Percentiles rank a stretch among this genome's conserved stretches.
phyloP scores from a whole-genome alignment of 805 yeast genomes.

The Isabelozyma gotoi region DNA sequence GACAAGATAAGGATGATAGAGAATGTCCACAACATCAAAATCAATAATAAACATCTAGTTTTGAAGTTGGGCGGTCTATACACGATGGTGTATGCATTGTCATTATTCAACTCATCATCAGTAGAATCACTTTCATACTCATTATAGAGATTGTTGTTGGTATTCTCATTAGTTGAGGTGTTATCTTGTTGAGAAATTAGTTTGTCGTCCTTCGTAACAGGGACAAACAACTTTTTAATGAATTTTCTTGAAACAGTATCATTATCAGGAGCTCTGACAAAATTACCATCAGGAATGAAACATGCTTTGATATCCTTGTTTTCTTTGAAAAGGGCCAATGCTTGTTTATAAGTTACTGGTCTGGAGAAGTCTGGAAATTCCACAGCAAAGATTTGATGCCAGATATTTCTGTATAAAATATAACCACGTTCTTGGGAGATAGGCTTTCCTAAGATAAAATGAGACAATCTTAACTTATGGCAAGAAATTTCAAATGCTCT shows the following conservation, averaged over 20 bases:
- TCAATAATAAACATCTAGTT: conserved; percentile 50
- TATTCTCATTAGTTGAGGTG: conserved; percentile 10
- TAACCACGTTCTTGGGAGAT: conserved; percentile 70
- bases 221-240: conserved; percentile 67
- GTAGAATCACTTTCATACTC: conserved; percentile 34
- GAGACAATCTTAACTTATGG: conserved; percentile 65
- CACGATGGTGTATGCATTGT: conserved; percentile 63
- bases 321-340: conserved; percentile 41
- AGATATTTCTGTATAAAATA: conserved; percentile 51
- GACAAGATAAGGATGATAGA: conserved; percentile 29
- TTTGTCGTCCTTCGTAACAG: conserved; percentile 78
- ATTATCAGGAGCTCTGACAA: conserved; percentile 81
- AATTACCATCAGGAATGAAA: conserved; percentile 78
- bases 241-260: conserved; percentile 71
- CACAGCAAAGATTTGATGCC: conserved; percentile 42
- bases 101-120: conserved; percentile 38
- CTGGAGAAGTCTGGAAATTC: conserved; percentile 52
- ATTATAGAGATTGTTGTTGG: neutral
- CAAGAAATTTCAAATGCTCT: conserved; percentile 56
- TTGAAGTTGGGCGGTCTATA: conserved; percentile 84
- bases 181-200: conserved; percentile 31
- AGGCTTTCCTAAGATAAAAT: conserved; percentile 70
- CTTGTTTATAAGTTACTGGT: conserved; percentile 54
- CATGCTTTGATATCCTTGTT: conserved; percentile 48
- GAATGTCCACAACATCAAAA: conserved; percentile 49